Percentiles rank a stretch among this genome's conserved stretches.
These are phyloP conservation scores for Clavispora asparagi DNA, from an alignment of 805 yeast species.

Conservation along the genomic window DNA sequence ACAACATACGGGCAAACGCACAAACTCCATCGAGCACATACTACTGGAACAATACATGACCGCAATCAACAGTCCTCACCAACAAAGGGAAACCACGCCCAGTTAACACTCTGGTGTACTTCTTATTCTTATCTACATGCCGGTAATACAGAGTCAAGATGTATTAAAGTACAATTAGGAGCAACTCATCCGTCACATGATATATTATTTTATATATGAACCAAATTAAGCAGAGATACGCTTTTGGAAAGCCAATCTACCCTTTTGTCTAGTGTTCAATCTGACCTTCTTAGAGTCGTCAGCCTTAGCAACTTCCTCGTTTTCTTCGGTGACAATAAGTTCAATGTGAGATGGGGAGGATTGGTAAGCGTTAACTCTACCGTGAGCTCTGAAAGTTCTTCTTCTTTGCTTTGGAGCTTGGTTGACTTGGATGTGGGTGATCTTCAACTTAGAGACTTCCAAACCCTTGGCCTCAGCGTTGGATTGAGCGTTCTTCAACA, in stretches of 20 bases:
- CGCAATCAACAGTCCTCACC: too few species aligned
- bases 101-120: too few species aligned
- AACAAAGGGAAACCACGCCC: too few species aligned
- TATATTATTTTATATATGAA: constrained; percentile 1
- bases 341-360: constrained; percentile 99
- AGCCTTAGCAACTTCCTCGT: constrained; percentile 91
- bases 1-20: too few species aligned
- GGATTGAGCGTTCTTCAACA: constrained; percentile 95
- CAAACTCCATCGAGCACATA: too few species aligned
- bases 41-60: too few species aligned
- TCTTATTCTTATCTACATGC: background rate
- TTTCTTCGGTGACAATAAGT: constrained; percentile 92
- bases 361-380: constrained; percentile 99
- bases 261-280: constrained; percentile 87
- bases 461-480: constrained; percentile 98
- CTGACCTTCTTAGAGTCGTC: constrained; percentile 60
- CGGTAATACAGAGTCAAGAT: background rate
- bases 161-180: background rate
- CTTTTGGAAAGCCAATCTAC: constrained; percentile 85
- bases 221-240: constrained; percentile 53
- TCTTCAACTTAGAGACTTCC: constrained; percentile 88
- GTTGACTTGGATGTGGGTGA: constrained; percentile 99
- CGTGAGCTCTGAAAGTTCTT: constrained; percentile 99
- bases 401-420: constrained; percentile 99
- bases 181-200: constrained; percentile 1